Percentiles rank a stretch among this genome's conserved stretches.
Evolutionary conservation across 2,329 filamentous ascomycete species (phyloP).

Genomic region (Colletotrichum godetiae): DNA sequence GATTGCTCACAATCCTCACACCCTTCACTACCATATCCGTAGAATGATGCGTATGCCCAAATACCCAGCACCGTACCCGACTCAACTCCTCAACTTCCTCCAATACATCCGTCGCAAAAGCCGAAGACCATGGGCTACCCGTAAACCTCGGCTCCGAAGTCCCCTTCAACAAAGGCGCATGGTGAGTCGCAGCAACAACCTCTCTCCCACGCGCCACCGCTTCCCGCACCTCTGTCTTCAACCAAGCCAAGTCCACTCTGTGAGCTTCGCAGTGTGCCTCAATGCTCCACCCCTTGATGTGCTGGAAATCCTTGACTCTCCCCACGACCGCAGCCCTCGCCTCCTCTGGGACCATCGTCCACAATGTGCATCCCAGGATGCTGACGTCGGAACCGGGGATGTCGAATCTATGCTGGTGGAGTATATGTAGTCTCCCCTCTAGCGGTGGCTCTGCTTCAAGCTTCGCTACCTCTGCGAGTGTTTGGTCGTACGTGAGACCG

Average conservation of each 20-base stretch:
- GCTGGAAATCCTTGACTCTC: conserved; percentile 64
- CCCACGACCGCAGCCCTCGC: conserved; percentile 51
- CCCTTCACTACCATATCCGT: conserved; percentile 47
- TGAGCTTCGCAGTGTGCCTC: conserved; percentile 61
- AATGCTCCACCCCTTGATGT: conserved; percentile 63
- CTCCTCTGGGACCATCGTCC: conserved; percentile 60
- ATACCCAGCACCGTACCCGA: conserved; percentile 53
- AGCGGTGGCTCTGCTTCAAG: conserved; percentile 53
- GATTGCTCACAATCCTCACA: conserved; percentile 55
- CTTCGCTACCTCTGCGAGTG: conserved; percentile 48
- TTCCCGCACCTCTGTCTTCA: conserved; percentile 40
- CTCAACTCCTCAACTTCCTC: conserved; percentile 44
- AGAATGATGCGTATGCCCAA: conserved; percentile 62
- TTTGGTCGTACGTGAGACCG: conserved; percentile 50
- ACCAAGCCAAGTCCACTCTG: conserved; percentile 60
- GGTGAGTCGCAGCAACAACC: conserved; percentile 66
- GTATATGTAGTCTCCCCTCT: conserved; percentile 51
- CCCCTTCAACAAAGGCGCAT: conserved; percentile 62
- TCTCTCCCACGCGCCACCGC: conserved; percentile 31
- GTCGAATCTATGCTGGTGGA: conserved; percentile 56
- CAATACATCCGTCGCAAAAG: conserved; percentile 63
- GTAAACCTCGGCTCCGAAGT: conserved; percentile 62
- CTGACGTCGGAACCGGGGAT: conserved; percentile 54
- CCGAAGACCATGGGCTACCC: conserved; percentile 57
- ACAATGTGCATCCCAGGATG: conserved; percentile 68